These are phyloP conservation scores for Calonectria crousiana DNA, from an alignment of 2,329 filamentous ascomycete species.

Conservation along the genomic window DNA sequence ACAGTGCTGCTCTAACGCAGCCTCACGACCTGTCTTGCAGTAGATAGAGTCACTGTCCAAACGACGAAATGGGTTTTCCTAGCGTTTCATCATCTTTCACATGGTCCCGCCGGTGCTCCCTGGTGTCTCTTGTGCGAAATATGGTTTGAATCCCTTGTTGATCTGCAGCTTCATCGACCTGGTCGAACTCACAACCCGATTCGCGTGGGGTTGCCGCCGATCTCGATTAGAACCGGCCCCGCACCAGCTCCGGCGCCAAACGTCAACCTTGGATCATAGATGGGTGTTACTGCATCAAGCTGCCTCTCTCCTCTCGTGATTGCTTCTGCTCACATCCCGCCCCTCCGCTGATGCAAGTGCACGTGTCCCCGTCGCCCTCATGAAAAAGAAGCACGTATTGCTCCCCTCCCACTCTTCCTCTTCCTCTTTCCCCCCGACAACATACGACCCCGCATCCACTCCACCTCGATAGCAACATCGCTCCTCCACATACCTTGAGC, in stretches of 20 bases:
- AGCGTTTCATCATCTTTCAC: background rate
- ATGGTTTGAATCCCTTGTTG: background rate
- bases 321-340: background rate
- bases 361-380: background rate
- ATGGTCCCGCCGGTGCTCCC: background rate
- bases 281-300: background rate
- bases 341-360: background rate
- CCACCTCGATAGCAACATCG: background rate
- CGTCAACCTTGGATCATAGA: background rate
- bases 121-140: background rate
- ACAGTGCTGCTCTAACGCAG: background rate
- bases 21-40: conserved; percentile 15
- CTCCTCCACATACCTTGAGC: background rate
- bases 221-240: background rate
- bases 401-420: background rate
- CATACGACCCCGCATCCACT: conserved; percentile 3
- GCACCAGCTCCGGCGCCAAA: conserved; percentile 3
- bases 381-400: background rate
- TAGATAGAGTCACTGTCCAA: conserved; percentile 20
- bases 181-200: background rate
- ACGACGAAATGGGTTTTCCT: conserved; percentile 24
- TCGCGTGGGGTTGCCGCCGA: conserved; percentile 1
- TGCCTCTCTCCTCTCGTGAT: background rate
- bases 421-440: background rate
- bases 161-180: background rate